Evolutionary conservation across 1,284 basidiomycete genomes (phyloP), one percentile per base, ranked within the genome.

Genomic region (Irpex lacteus): DNA sequence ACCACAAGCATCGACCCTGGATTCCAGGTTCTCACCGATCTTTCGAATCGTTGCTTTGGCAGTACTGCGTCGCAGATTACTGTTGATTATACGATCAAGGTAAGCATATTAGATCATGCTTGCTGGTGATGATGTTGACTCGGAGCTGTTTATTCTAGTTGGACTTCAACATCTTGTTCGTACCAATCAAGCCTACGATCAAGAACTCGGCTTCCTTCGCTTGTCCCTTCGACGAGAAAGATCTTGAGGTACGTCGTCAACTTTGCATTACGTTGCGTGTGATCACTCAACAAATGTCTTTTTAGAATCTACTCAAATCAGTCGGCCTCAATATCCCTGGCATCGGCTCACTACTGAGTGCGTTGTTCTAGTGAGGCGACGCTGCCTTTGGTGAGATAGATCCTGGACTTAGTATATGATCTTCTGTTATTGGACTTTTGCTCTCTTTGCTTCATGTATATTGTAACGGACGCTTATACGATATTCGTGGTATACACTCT

Each of bases 41-140:
- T 94, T 34, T 81, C 82, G 34, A 73, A 70, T 11, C 92, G 89
- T 73, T 97, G 95, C 74, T 90, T 90, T 55, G 81, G 82, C 5
- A 76, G 77, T n/a, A 64, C 75, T 15, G 18, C 63, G 1, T 62
- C 66, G 77, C 78, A 91, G 61, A 82, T 96, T 62, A 82, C 77
- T 0, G 81, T 96, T 49, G 74, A 88, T 59, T 95, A 94, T 72
- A 86, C 86, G 65, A 84, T 94, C 47, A 87, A 81, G 64, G 90
- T 88, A 50, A 62, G 76, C 67, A 3, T 11, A 38, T 54, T n/a
- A 50, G 32, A 15, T n/a, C 59, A 26, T 26, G 63, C 26, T 15
- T 26, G 44, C 19, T 37, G 68, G 79, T 38, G 72, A 70, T 18
- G 26, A 32, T 2, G 0, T 19, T 56, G 15, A 56, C 9, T 18